These are phyloP conservation scores for Aspergillus melleus DNA, from an alignment of 2,329 filamentous ascomycete species.

Conservation along the genomic window DNA sequence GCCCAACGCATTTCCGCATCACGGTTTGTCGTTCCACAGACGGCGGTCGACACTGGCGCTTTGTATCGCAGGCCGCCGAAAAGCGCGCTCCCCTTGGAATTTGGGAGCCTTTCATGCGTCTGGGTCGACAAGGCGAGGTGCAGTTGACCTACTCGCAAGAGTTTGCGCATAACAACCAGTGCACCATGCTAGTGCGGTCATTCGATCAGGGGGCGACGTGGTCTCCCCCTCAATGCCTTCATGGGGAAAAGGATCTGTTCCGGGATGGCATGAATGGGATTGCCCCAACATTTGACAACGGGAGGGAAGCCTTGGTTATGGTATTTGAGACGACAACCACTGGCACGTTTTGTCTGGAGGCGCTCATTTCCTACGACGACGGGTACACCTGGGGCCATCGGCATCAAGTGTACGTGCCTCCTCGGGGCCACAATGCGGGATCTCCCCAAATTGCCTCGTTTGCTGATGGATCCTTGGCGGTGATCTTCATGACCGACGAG, in stretches of 20 bases:
- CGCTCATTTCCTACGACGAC: slow-evolving; percentile 47
- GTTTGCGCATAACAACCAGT: slow-evolving; percentile 48
- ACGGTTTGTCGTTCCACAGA: slow-evolving; percentile 51
- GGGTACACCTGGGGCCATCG: slow-evolving; percentile 43
- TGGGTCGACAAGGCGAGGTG: slow-evolving; percentile 39
- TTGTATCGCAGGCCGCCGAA: slow-evolving; percentile 47
- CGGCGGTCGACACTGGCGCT: slow-evolving; percentile 46
- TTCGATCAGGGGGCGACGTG: slow-evolving; percentile 46
- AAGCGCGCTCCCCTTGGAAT: slow-evolving; percentile 41
- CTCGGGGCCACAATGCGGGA: slow-evolving; percentile 41
- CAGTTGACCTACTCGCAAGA: slow-evolving; percentile 52
- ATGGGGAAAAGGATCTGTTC: slow-evolving; percentile 39
- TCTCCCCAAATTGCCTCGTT: slow-evolving; percentile 48
- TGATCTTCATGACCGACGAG: slow-evolving; percentile 52
- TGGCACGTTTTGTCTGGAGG: slow-evolving; percentile 46
- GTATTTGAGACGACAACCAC: slow-evolving; percentile 49
- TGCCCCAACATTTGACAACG: slow-evolving; percentile 32
- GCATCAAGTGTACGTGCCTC: slow-evolving; percentile 44
- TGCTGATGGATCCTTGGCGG: slow-evolving; percentile 41
- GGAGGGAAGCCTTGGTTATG: slow-evolving; percentile 42
- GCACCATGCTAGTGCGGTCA: slow-evolving; percentile 51
- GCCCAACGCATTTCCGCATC: slow-evolving; percentile 49
- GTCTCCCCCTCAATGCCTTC: slow-evolving; percentile 44
- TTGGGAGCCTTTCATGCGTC: slow-evolving; percentile 54
- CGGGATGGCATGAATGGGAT: slow-evolving; percentile 48